These are phyloP conservation scores for Globisporangium alternatum DNA, from an alignment of 352 stramenopile genomes.

Conservation along the genomic window DNA sequence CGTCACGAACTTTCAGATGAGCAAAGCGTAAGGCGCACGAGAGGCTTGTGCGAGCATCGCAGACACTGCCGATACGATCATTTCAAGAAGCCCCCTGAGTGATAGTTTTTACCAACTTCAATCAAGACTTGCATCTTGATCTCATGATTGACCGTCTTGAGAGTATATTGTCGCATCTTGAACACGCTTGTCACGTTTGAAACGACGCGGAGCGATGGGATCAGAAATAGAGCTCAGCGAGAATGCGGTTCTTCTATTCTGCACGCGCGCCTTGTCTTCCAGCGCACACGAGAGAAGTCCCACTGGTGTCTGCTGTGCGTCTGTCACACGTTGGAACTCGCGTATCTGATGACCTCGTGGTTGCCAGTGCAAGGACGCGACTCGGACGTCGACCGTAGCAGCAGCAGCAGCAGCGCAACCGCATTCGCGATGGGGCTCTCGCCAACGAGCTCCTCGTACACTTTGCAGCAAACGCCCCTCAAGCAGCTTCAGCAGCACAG, in stretches of 20 bases:
- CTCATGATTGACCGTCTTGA: too few species aligned
- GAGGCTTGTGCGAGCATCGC: too few species aligned
- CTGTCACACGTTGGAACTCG: not conserved
- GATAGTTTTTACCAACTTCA: too few species aligned
- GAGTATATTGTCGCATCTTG: too few species aligned
- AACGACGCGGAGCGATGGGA: not conserved
- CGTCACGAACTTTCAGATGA: too few species aligned
- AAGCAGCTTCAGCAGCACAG: conserved; percentile 18
- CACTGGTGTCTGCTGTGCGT: not conserved
- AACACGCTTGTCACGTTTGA: not conserved
- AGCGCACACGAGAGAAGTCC: too few species aligned
- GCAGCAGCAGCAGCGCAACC: conserved; percentile 1
- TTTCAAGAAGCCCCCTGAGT: too few species aligned
- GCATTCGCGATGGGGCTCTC: conserved; percentile 10
- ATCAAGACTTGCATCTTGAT: too few species aligned
- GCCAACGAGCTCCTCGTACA: not conserved
- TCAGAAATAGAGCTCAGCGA: not conserved
- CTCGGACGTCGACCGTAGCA: conserved; percentile 3
- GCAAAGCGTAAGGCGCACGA: too few species aligned
- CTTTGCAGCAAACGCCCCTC: not conserved
- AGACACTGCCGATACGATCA: too few species aligned
- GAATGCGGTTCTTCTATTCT: too few species aligned
- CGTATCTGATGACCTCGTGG: conserved; percentile 9
- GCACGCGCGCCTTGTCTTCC: too few species aligned
- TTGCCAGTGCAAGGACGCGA: conserved; percentile 4